Evolutionary conservation across 257 asterid species (phyloP), one percentile per base, ranked within the genome.

Genomic region (Ocimum tenuiflorum): DNA sequence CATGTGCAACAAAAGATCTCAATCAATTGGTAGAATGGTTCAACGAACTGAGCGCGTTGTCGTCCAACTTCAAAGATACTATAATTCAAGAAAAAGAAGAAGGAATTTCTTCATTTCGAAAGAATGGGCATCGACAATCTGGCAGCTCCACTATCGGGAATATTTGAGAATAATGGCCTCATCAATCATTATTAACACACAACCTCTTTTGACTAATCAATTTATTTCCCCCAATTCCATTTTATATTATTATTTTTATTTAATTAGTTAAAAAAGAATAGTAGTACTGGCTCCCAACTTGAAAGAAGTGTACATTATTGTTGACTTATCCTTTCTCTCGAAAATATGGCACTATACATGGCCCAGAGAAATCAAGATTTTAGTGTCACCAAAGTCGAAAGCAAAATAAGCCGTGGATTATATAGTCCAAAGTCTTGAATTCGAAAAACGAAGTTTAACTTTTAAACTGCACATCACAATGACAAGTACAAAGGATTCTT

Each of bases 191-290:
- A 65, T 65, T 58, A 65, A 47, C 36, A 36, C 33, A 33, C 15
- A 27, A 10, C 8, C 57, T 14, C 68, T 73, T 73, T 65, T 73
- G 73, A 73, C 73, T 73, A 22, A 57, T 52, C 53, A 45, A 27
- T 59, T 38, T 39, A 46, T 57, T 15, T 72, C 9, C 65, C 36
- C 47, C 75, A 60, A 47, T 35, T 35, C 24, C 22, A 58, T 38
- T 35, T 49, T 35, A 10, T 15, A n/a, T n/a, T n/a, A n/a, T n/a
- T n/a, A n/a, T n/a, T 17, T 63, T 29, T 33, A 15, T 2, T 8
- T 38, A 17, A 8, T 15, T 9, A 1, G 15, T 35, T 46, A 14
- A 46, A 50, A 4, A 31, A 11, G 11, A 6, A 6, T 15, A 17
- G 35, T 58, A 36, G 18, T 60, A 31, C 29, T 33, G 47, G 62